Base-by-base conservation (phyloP, 2,329 filamentous ascomycete species). In the Fusarium armeniacum region DNA sequence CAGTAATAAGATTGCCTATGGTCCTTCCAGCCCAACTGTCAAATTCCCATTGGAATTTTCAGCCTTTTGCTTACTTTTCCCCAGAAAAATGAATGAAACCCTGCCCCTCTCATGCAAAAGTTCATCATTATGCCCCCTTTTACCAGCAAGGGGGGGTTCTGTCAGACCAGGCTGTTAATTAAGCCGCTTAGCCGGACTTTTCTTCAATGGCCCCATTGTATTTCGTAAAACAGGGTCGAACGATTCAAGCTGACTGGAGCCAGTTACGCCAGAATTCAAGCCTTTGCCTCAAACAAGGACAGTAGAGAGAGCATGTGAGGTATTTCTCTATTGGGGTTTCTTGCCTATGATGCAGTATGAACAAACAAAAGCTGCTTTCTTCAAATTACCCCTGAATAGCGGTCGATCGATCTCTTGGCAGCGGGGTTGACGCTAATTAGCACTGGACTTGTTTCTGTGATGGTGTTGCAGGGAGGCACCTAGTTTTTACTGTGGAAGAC, bases 391-490 rank as follows among this genome's bases (percentile, higher is more conserved):
- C 62, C 62, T 65, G 62, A 65, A 60, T 43, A 54, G 62, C 20
- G 7, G 62, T 44, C 53, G 62, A 65, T 65, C 62, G 61, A 65
- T 65, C 61, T 65, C 53, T 65, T 65, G 46, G 54, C 54, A 18
- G 46, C 45, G 54, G 62, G 62, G 58, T 45, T 22, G 18, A 43
- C 38, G 30, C 62, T 52, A 45, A 33, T 38, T 28, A 35, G 38
- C 22, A 55, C 24, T 28, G 11, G 43, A 46, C 36, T 51, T 49
- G 36, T 33, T 50, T 30, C 32, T 33, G 20, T 38, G 28, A 22
- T 52, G 49, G 35, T 40, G 49, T 56, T 50, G 30, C 46, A 61
- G 33, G 30, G 62, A 58, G 49, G n/a, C 20, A 12, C 36, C 7
- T 26, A 20, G n/a, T 41, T 36, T 57, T 50, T 12, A 6, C 10